phyloP scores from a whole-genome alignment of 768 basidiomycete species.

The Leccinum imitatum region DNA sequence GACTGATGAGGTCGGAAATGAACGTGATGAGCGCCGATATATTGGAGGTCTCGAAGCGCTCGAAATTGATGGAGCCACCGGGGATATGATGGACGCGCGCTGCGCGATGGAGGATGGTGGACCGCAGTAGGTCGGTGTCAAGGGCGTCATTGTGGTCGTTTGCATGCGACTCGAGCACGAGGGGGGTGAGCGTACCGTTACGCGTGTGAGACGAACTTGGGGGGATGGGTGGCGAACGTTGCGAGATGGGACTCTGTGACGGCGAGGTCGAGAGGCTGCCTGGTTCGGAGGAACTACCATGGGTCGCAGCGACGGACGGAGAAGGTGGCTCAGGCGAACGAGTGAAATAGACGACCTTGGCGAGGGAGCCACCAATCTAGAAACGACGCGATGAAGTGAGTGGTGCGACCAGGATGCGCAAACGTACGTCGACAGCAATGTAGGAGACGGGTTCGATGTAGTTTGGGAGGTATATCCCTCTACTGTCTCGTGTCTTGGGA shows the following conservation, averaged over 20 bases:
- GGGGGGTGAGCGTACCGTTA: slow-evolving; percentile 81
- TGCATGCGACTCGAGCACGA: slow-evolving; percentile 59
- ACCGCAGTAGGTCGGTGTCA: slow-evolving; percentile 50
- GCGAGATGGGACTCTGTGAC: slow-evolving; percentile 4
- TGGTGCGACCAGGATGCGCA: background rate
- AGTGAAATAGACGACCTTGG: slow-evolving; percentile 98
- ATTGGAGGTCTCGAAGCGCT: slow-evolving; percentile 92
- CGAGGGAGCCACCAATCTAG: slow-evolving; percentile 94
- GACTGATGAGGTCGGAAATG: slow-evolving; percentile 81
- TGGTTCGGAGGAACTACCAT: slow-evolving; percentile 50
- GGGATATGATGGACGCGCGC: slow-evolving; percentile 71
- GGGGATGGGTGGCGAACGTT: slow-evolving; percentile 26
- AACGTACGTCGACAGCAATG: slow-evolving; percentile 92
- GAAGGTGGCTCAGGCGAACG: slow-evolving; percentile 86
- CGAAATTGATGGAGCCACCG: slow-evolving; percentile 96
- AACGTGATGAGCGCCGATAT: slow-evolving; percentile 84
- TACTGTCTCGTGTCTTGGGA: slow-evolving; percentile 80
- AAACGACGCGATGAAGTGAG: slow-evolving; percentile 7
- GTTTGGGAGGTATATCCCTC: slow-evolving; percentile 97
- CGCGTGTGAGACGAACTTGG: slow-evolving; percentile 36
- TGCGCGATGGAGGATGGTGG: slow-evolving; percentile 66
- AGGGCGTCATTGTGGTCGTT: slow-evolving; percentile 28
- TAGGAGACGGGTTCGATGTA: slow-evolving; percentile 97
- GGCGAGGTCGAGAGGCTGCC: slow-evolving; percentile 43
- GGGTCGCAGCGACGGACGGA: slow-evolving; percentile 63